Evolutionary conservation across 2,329 filamentous ascomycete genomes (phyloP).

Genomic region (Neopestalotiopsis sp.): DNA sequence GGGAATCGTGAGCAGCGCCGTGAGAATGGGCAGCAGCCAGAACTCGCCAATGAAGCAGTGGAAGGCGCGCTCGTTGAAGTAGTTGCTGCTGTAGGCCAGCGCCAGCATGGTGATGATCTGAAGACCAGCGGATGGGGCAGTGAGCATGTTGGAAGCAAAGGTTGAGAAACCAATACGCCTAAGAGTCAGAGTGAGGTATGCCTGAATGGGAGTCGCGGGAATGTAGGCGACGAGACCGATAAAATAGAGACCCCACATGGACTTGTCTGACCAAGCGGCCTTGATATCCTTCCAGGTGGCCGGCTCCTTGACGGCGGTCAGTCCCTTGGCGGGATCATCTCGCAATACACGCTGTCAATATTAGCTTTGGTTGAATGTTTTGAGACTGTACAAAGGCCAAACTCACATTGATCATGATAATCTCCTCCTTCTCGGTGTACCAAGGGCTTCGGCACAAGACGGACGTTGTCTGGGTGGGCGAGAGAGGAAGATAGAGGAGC

Average conservation of each 20-base stretch:
- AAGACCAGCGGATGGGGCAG: constrained; percentile 62
- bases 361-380: constrained; percentile 4
- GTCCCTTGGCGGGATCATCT: constrained; percentile 58
- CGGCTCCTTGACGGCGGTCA: constrained; percentile 51
- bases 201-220: constrained; percentile 50
- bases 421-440: constrained; percentile 71
- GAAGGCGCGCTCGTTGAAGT: constrained; percentile 59
- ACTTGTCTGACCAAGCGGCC: constrained; percentile 49
- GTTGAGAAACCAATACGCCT: constrained; percentile 62
- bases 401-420: constrained; percentile 67
- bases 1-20: constrained; percentile 56
- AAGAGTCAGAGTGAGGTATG: constrained; percentile 62
- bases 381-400: neutral
- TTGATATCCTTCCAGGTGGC: constrained; percentile 49
- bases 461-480: constrained; percentile 69
- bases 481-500: constrained; percentile 65
- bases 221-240: constrained; percentile 56
- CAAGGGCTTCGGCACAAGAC: constrained; percentile 67
- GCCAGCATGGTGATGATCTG: constrained; percentile 63
- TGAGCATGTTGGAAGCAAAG: constrained; percentile 67
- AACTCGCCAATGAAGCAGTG: constrained; percentile 58
- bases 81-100: constrained; percentile 59
- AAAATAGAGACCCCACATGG: constrained; percentile 56
- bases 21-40: constrained; percentile 58
- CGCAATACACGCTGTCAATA: constrained; percentile 48